These are phyloP conservation scores for Cytospora piceae DNA, from an alignment of 2,329 filamentous ascomycete species.

Conservation along the genomic window DNA sequence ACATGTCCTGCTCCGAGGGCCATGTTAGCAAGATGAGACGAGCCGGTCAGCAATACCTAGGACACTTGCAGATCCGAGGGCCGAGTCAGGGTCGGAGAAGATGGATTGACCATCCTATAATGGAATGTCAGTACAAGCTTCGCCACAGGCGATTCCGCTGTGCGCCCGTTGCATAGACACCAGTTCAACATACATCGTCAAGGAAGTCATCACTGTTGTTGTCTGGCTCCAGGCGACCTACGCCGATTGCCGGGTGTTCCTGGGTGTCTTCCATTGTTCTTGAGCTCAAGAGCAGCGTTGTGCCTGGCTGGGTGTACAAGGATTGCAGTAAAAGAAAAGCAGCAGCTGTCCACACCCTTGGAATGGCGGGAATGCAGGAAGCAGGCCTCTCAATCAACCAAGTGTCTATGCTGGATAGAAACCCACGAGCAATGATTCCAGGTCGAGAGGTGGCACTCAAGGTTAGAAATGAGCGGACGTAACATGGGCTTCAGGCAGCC, in stretches of 20 bases:
- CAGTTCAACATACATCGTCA: conserved; percentile 26
- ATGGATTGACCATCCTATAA: conserved; percentile 28
- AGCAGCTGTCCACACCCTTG: not conserved
- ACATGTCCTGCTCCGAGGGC: conserved; percentile 34
- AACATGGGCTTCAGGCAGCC: not conserved
- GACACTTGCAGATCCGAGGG: conserved; percentile 37
- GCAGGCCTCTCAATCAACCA: not conserved
- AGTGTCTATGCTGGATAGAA: not conserved
- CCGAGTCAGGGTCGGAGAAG: conserved; percentile 36
- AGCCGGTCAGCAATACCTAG: not conserved
- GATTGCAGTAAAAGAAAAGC: not conserved
- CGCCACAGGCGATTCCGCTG: not conserved
- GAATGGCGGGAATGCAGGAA: not conserved
- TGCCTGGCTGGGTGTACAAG: not conserved
- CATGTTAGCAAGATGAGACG: conserved; percentile 11
- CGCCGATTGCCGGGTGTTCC: conserved; percentile 11
- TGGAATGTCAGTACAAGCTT: conserved; percentile 7
- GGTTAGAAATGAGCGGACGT: not conserved
- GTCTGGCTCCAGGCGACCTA: conserved; percentile 29
- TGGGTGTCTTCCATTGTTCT: conserved; percentile 9
- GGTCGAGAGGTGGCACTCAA: not conserved
- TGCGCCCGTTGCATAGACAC: not conserved
- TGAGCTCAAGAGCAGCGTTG: not conserved
- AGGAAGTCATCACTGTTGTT: conserved; percentile 26
- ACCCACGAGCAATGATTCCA: not conserved